phyloP scores from a whole-genome alignment of 2,329 filamentous ascomycete species.

The Trichophyton rubrum region DNA sequence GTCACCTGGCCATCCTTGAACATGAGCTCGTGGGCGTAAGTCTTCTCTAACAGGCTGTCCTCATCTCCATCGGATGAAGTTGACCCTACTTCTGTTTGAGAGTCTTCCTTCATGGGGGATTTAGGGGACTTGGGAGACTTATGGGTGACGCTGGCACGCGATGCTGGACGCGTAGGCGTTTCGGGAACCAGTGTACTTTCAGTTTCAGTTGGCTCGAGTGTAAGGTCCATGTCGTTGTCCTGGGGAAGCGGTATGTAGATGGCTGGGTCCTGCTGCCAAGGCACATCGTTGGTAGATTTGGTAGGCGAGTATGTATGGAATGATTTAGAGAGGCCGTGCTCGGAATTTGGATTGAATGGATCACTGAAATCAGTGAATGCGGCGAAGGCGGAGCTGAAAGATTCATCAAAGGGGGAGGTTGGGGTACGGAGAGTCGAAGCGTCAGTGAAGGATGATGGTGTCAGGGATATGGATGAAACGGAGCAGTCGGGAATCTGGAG shows the following conservation, averaged over 20 bases:
- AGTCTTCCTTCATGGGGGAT: constrained; percentile 56
- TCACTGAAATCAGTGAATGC: constrained; percentile 11
- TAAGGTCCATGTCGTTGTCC: not conserved
- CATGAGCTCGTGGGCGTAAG: constrained; percentile 79
- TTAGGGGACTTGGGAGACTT: constrained; percentile 43
- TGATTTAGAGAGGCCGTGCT: constrained; percentile 1
- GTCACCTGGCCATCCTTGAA: constrained; percentile 94
- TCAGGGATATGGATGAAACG: constrained; percentile 24
- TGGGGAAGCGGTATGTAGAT: constrained; percentile 24
- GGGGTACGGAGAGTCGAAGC: constrained; percentile 28
- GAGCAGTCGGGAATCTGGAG: constrained; percentile 32
- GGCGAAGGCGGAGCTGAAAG: constrained; percentile 9
- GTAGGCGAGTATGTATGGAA: constrained; percentile 4
- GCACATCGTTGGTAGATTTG: not conserved
- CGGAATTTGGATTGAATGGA: constrained; percentile 13
- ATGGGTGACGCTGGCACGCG: constrained; percentile 43
- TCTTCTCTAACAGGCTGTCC: constrained; percentile 75
- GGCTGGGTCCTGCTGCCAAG: constrained; percentile 16
- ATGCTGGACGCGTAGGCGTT: constrained; percentile 5
- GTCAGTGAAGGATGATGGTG: constrained; percentile 9
- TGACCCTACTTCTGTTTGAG: constrained; percentile 48
- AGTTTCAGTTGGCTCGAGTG: constrained; percentile 17
- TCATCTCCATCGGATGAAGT: constrained; percentile 63
- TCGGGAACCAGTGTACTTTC: constrained; percentile 16
- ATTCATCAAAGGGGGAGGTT: constrained; percentile 18